phyloP scores from a whole-genome alignment of 176 grass and related monocot species.

The Tuctoria greenei region DNA sequence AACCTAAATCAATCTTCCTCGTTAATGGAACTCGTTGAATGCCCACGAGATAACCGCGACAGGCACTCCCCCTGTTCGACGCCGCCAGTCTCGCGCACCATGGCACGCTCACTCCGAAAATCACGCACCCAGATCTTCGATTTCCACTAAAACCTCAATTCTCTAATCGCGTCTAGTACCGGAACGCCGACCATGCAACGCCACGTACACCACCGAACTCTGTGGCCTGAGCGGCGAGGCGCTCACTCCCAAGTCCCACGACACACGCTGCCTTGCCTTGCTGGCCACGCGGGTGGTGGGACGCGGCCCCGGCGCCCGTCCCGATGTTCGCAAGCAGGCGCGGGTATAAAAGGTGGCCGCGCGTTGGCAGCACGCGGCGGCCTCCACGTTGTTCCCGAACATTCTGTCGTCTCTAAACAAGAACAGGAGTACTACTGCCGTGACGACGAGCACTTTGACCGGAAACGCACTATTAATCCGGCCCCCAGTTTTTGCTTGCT shows the following conservation, averaged over 20 bases:
- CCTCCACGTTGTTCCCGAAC: conserved; percentile 54
- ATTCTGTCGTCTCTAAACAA: conserved; percentile 22
- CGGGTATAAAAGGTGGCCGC: conserved; percentile 34
- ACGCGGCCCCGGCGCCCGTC: not conserved
- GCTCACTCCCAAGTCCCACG: too few species aligned
- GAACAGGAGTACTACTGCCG: not conserved
- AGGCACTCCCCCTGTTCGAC: not conserved
- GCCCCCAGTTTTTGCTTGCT: not conserved
- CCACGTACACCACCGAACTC: conserved; percentile 25
- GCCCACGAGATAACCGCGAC: not conserved
- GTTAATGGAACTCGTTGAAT: not conserved
- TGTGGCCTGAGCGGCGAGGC: not conserved
- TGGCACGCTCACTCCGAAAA: not conserved
- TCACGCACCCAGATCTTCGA: not conserved
- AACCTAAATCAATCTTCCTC: too few species aligned
- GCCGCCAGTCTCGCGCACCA: conserved; percentile 28
- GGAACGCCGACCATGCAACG: not conserved
- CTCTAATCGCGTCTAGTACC: conserved; percentile 20
- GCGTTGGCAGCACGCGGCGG: conserved; percentile 14
- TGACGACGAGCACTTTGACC: not conserved
- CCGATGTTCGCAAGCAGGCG: not conserved
- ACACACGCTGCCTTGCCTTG: conserved; percentile 1
- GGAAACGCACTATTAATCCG: conserved; percentile 12
- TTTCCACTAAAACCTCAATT: not conserved
- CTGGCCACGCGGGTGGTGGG: not conserved